Evolutionary conservation across 192 early-diverging fungal species (phyloP).

Genomic region (Rhizophagus sp.): DNA sequence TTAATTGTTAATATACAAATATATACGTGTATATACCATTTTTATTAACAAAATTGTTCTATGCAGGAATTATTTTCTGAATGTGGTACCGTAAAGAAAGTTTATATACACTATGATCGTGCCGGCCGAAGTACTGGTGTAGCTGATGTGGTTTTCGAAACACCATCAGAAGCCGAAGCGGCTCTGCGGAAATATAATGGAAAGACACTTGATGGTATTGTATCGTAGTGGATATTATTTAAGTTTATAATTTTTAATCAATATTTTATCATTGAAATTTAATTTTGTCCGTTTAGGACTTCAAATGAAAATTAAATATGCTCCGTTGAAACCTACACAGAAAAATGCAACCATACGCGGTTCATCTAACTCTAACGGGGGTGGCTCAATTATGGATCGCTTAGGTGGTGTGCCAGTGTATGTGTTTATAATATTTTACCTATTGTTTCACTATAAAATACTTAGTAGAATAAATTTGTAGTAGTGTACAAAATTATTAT

Average conservation of each 20-base stretch:
- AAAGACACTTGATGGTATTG: conserved; percentile 53
- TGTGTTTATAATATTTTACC: neutral
- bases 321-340: conserved; percentile 6
- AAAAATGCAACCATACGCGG: conserved; percentile 7
- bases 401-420: conserved; percentile 22
- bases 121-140: conserved; percentile 56
- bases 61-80: conserved; percentile 51
- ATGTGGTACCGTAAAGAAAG: conserved; percentile 48
- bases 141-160: conserved; percentile 48
- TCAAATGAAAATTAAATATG: conserved; percentile 27
- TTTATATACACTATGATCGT: conserved; percentile 46
- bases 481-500: no score
- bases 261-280: neutral
- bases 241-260: neutral
- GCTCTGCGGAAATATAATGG: conserved; percentile 54
- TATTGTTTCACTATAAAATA: no score
- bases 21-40: neutral
- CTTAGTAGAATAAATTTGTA: no score
- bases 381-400: conserved; percentile 26
- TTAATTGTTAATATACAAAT: conserved; percentile 4
- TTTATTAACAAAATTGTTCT: neutral
- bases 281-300: neutral
- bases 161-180: conserved; percentile 40
- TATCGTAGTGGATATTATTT: neutral
- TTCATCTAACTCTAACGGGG: neutral